Evolutionary conservation across 1,284 basidiomycete genomes (phyloP).

Genomic region (Anthracocystis panici-leucophaei): DNA sequence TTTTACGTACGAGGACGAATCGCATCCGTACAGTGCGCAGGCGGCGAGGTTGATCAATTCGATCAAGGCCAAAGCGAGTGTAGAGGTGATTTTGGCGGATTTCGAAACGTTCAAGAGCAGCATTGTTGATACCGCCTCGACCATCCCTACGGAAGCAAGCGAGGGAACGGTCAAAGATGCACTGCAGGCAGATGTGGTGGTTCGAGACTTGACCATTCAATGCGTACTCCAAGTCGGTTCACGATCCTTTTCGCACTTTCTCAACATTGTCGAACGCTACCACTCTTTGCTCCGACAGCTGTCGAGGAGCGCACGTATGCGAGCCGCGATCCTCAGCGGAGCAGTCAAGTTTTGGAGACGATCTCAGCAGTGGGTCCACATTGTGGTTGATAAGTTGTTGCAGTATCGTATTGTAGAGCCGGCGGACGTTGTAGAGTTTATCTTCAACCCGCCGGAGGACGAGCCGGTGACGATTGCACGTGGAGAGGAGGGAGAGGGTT

Average conservation of each 20-base stretch:
- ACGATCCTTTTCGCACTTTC: constrained; percentile 95
- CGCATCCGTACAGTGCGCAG: constrained; percentile 81
- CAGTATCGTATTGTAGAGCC: constrained; percentile 98
- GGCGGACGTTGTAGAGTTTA: constrained; percentile 87
- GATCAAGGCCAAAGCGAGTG: constrained; percentile 78
- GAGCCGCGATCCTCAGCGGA: constrained; percentile 76
- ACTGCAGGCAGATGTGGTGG: constrained; percentile 75
- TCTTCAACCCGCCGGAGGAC: constrained; percentile 74
- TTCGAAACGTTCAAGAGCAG: constrained; percentile 74
- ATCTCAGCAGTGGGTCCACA: constrained; percentile 73
- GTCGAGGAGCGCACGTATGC: constrained; percentile 73
- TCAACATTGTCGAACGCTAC: constrained; percentile 96
- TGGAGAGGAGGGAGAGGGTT: constrained; percentile 41
- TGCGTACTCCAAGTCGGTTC: constrained; percentile 90
- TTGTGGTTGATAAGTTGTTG: constrained; percentile 97
- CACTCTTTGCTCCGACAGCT: constrained; percentile 86
- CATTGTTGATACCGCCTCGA: constrained; percentile 33
- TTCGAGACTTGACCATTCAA: constrained; percentile 86
- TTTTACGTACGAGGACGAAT: constrained; percentile 82
- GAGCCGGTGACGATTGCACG: constrained; percentile 15
- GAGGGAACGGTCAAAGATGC: constrained; percentile 58
- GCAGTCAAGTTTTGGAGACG: constrained; percentile 78
- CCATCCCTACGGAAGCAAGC: constrained; percentile 71
- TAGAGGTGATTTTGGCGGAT: constrained; percentile 82
- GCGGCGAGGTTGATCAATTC: constrained; percentile 84